phyloP scores from a whole-genome alignment of 257 asterid species.

The Marsdenia floribunda region DNA sequence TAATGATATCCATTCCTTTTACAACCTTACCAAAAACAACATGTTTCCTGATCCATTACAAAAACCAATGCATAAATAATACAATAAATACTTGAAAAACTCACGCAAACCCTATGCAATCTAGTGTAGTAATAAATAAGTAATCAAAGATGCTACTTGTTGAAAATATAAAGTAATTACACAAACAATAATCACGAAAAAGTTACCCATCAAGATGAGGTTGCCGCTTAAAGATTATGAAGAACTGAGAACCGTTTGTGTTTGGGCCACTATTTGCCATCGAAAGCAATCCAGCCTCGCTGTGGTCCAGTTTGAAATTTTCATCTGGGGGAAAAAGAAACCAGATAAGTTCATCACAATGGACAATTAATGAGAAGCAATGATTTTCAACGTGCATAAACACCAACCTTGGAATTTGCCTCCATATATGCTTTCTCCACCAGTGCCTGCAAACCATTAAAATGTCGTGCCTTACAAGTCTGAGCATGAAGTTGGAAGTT shows the following conservation, averaged over 20 bases:
- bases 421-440: conserved; percentile 98
- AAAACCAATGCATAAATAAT: background rate
- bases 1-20: conserved; percentile 75
- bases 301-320: conserved; percentile 74
- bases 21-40: conserved; percentile 96
- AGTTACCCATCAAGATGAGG: conserved; percentile 96
- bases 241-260: conserved; percentile 98
- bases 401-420: conserved; percentile 84
- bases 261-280: conserved; percentile 97
- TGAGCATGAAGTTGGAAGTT: conserved; percentile 61
- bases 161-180: background rate
- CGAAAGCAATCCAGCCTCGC: conserved; percentile 77
- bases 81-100: background rate
- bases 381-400: conserved; percentile 15
- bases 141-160: background rate
- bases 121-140: background rate
- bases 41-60: conserved; percentile 64
- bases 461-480: conserved; percentile 67
- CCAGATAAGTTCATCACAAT: conserved; percentile 6
- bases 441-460: conserved; percentile 99
- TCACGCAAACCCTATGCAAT: background rate
- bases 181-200: conserved; percentile 10
- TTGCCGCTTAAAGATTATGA: conserved; percentile 75
- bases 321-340: conserved; percentile 51
- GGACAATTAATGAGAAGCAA: conserved; percentile 15